Evolutionary conservation across 306 rosid genomes (phyloP).

Genomic region (Prunus padus): DNA sequence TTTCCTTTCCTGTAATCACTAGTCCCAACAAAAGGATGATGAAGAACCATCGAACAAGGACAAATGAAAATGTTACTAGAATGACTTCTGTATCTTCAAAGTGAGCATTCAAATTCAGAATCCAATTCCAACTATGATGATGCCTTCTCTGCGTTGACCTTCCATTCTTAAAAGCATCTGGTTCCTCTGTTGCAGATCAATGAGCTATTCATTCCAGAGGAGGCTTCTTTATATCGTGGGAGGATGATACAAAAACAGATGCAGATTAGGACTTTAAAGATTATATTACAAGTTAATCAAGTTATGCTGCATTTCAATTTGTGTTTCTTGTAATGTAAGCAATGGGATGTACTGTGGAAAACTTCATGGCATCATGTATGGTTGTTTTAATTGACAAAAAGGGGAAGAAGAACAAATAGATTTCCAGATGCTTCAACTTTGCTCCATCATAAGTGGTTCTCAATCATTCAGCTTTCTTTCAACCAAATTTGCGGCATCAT

Average conservation of each 20-base stretch:
- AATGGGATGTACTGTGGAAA: slow-evolving; percentile 9
- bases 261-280: not conserved
- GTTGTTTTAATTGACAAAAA: not conserved
- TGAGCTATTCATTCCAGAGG: not conserved
- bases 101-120: slow-evolving; percentile 11
- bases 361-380: not conserved
- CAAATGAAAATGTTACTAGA: slow-evolving; percentile 23
- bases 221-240: not conserved
- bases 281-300: not conserved
- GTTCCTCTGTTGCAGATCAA: slow-evolving; percentile 2
- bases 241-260: slow-evolving; percentile 14
- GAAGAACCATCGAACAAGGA: slow-evolving; percentile 28
- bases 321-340: slow-evolving; percentile 3
- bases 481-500: not conserved
- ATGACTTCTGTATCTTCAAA: not conserved
- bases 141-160: not conserved
- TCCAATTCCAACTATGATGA: not conserved
- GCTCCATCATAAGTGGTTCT: not conserved
- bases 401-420: not conserved
- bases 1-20: not conserved
- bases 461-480: not conserved
- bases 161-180: slow-evolving; percentile 1
- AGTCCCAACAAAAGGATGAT: slow-evolving; percentile 32
- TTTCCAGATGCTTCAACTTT: not conserved
- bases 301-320: slow-evolving; percentile 1